Evolutionary conservation across 768 basidiomycete genomes (phyloP).

Genomic region (Mycena galericulata): DNA sequence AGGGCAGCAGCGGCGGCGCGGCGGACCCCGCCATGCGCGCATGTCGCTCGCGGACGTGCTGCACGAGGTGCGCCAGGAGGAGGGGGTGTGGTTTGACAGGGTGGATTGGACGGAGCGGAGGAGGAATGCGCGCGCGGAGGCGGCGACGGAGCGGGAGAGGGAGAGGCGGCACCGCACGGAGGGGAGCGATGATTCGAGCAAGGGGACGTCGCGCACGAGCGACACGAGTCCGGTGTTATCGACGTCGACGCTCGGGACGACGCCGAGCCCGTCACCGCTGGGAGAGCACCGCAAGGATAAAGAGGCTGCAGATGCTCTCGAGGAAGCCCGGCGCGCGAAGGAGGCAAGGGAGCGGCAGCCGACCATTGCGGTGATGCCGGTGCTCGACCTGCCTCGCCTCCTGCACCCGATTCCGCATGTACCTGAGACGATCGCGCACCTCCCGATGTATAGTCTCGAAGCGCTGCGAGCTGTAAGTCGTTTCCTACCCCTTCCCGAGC

Average conservation of each 20-base stretch:
- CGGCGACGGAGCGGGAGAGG: constrained; percentile 39
- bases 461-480: too few relatives aligned
- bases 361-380: constrained; percentile 62
- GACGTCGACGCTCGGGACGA: too few relatives aligned
- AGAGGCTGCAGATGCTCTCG: too few relatives aligned
- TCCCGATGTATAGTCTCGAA: too few relatives aligned
- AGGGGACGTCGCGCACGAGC: too few relatives aligned
- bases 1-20: neutral
- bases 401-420: constrained; percentile 78
- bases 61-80: constrained; percentile 65
- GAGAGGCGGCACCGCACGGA: constrained; percentile 28
- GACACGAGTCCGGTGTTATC: too few relatives aligned
- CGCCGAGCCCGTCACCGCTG: constrained; percentile 67
- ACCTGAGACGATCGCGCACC: too few relatives aligned
- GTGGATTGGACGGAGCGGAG: constrained; percentile 73
- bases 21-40: constrained; percentile 69
- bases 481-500: too few relatives aligned
- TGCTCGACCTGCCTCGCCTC: constrained; percentile 68
- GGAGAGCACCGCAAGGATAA: constrained; percentile 47
- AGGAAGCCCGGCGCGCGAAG: too few relatives aligned
- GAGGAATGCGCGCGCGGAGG: constrained; percentile 48
- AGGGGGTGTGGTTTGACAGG: constrained; percentile 79
- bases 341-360: constrained; percentile 32
- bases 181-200: too few relatives aligned
- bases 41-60: constrained; percentile 76